phyloP scores from a whole-genome alignment of 441 rosid species.

The Adansonia gregorii region DNA sequence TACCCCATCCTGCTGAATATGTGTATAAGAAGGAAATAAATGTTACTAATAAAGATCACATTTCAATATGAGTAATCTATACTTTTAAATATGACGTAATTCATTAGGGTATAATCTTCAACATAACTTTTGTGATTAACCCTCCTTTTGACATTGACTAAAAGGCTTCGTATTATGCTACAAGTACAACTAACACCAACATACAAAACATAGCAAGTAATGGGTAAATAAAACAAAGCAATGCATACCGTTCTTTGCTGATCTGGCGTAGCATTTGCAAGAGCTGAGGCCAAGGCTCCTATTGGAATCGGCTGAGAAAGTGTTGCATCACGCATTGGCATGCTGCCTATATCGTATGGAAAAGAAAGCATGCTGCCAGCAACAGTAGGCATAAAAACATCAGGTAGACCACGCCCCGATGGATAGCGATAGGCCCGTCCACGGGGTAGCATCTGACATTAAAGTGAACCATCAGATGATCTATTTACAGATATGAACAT shows the following conservation, averaged over 20 bases:
- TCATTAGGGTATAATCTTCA: background rate
- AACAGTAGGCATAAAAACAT: constrained; percentile 49
- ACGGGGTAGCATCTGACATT: constrained; percentile 53
- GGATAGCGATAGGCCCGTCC: constrained; percentile 53
- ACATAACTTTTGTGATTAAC: background rate
- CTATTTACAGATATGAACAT: background rate
- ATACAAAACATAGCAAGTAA: background rate
- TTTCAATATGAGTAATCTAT: background rate
- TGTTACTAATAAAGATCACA: background rate
- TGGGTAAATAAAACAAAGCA: background rate
- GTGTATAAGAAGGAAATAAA: background rate
- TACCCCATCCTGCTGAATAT: background rate
- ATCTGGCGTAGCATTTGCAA: constrained; percentile 77
- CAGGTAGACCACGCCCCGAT: constrained; percentile 45
- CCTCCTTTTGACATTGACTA: background rate
- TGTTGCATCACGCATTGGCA: constrained; percentile 44
- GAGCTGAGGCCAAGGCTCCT: constrained; percentile 76
- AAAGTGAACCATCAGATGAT: background rate
- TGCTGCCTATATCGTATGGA: constrained; percentile 54
- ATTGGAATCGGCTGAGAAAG: constrained; percentile 61
- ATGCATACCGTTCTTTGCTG: constrained; percentile 77
- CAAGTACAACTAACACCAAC: background rate
- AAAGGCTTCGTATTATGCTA: background rate
- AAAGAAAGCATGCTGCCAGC: constrained; percentile 52
- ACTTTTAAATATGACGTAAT: background rate